Conservation (phyloP, 768 basidiomycete species). For the Suillus fuscotomentosus region DNA sequence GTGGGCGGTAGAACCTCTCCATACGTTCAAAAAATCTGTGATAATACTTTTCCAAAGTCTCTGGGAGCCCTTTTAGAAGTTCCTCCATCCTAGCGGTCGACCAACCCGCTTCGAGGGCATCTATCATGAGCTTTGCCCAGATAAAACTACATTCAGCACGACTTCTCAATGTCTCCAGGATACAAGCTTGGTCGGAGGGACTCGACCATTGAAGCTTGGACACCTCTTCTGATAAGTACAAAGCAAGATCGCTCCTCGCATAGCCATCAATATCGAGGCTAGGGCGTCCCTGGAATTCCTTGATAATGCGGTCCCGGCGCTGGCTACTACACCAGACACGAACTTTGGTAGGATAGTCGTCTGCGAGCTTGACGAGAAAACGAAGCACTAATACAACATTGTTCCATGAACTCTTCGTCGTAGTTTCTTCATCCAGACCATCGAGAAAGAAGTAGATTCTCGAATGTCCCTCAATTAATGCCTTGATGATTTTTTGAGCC, state of each 20-base stretch:
- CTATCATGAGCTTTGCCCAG: not conserved
- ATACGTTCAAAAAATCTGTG: not conserved
- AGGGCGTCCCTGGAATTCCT: slow-evolving; percentile 7
- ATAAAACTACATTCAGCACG: not conserved
- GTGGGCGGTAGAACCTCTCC: not conserved
- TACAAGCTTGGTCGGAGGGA: not conserved
- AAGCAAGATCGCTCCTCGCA: not conserved
- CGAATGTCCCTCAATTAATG: slow-evolving; percentile 11
- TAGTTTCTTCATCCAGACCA: slow-evolving; percentile 27
- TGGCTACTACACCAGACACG: slow-evolving; percentile 28
- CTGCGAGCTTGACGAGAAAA: slow-evolving; percentile 14
- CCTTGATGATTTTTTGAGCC: slow-evolving; percentile 14
- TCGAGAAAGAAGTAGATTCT: slow-evolving; percentile 24
- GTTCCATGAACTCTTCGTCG: slow-evolving; percentile 11
- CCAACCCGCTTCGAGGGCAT: not conserved
- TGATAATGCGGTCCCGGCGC: not conserved
- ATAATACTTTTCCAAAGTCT: not conserved
- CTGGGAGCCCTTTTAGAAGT: not conserved
- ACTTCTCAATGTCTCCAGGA: not conserved
- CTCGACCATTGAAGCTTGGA: not conserved
- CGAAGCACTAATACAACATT: slow-evolving; percentile 14
- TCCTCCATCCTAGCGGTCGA: not conserved
- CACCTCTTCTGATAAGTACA: slow-evolving; percentile 9
- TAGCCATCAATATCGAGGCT: not conserved
- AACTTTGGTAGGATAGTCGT: slow-evolving; percentile 12